phyloP scores from a whole-genome alignment of 495 filamentous ascomycete species.

The Hypomontagnella submonticulosa region DNA sequence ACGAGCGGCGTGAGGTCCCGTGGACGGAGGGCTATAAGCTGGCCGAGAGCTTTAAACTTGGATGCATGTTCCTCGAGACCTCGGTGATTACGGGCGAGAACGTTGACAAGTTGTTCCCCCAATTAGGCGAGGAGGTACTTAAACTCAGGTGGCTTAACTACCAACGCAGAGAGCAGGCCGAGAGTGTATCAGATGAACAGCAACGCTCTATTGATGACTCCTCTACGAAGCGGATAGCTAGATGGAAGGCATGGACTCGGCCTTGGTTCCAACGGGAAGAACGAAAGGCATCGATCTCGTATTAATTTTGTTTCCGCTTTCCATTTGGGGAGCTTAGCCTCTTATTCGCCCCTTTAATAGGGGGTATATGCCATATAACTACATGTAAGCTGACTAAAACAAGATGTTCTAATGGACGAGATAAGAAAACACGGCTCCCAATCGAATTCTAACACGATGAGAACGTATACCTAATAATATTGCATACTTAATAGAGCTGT shows the following conservation, averaged over 20 bases:
- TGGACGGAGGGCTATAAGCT: slow-evolving; percentile 46
- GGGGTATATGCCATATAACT: not conserved
- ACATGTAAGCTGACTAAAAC: slow-evolving; percentile 8
- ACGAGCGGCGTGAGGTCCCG: slow-evolving; percentile 42
- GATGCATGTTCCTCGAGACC: slow-evolving; percentile 50
- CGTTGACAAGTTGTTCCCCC: slow-evolving; percentile 47
- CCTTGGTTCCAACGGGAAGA: slow-evolving; percentile 36
- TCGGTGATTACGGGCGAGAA: slow-evolving; percentile 55
- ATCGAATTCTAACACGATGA: too few species aligned
- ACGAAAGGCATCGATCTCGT: slow-evolving; percentile 19
- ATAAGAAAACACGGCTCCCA: too few species aligned
- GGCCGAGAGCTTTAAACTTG: slow-evolving; percentile 34
- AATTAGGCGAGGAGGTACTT: slow-evolving; percentile 49
- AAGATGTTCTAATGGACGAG: too few species aligned
- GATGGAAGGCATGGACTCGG: slow-evolving; percentile 38
- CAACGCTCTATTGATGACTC: slow-evolving; percentile 13
- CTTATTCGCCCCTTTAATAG: not conserved
- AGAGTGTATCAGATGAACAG: slow-evolving; percentile 19
- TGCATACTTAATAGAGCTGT: too few species aligned
- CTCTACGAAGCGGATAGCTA: slow-evolving; percentile 22
- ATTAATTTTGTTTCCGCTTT: too few species aligned
- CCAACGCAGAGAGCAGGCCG: slow-evolving; percentile 40
- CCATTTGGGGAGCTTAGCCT: too few species aligned
- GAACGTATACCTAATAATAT: too few species aligned
- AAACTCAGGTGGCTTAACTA: slow-evolving; percentile 35